These are phyloP conservation scores for Fusarium oxysporum DNA, from an alignment of 2,329 filamentous ascomycete genomes.

Conservation along the genomic window DNA sequence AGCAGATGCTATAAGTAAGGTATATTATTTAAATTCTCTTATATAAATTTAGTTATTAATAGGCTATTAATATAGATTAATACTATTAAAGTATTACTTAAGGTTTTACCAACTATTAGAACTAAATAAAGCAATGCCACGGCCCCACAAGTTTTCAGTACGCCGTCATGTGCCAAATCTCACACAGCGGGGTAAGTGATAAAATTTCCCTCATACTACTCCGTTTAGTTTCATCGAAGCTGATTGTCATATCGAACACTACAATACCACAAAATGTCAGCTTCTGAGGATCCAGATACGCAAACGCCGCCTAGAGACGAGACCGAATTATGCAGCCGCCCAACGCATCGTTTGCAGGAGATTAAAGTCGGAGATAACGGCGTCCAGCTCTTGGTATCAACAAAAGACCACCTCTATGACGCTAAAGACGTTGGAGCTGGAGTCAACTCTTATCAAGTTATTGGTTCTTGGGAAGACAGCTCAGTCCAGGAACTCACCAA, in stretches of 20 bases:
- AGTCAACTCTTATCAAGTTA: conserved; percentile 29
- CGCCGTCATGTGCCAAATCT: neutral
- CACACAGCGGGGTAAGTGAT: neutral
- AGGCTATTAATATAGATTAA: no score
- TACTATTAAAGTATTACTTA: no score
- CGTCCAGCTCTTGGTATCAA: conserved; percentile 37
- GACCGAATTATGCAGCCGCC: neutral
- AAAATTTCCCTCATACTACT: conserved; percentile 1
- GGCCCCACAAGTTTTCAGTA: neutral
- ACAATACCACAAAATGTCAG: neutral
- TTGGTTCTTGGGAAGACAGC: conserved; percentile 28
- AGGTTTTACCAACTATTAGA: no score
- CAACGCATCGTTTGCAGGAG: neutral
- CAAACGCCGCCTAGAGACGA: neutral
- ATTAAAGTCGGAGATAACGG: conserved; percentile 30
- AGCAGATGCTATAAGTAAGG: no score
- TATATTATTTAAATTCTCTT: no score
- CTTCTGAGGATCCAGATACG: neutral
- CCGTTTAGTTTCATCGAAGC: neutral
- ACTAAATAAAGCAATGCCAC: no score
- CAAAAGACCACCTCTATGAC: conserved; percentile 38
- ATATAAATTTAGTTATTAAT: no score
- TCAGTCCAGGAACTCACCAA: conserved; percentile 14
- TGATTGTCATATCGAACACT: neutral
- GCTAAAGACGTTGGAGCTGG: conserved; percentile 24